Conservation (phyloP, 2,329 filamentous ascomycete genomes). For the Aureobasidium leucospermi region DNA sequence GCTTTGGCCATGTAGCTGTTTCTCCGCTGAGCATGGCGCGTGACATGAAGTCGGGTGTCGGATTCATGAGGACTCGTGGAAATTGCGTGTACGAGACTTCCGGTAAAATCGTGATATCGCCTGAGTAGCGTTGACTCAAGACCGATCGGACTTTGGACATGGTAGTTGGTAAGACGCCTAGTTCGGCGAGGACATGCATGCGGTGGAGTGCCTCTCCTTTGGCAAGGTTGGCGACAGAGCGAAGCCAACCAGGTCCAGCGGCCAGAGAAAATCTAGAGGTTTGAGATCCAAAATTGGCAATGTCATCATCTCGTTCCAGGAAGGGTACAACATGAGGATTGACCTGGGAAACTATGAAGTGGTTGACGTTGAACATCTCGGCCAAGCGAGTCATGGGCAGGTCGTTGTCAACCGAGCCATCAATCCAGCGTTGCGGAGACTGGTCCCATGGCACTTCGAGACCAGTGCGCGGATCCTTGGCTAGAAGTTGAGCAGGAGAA, state of each 20-base stretch:
- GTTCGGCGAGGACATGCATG: constrained; percentile 70
- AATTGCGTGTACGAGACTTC: constrained; percentile 68
- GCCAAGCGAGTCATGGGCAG: constrained; percentile 82
- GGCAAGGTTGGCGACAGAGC: constrained; percentile 62
- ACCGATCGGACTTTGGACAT: constrained; percentile 64
- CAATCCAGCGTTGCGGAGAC: constrained; percentile 78
- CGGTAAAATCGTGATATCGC: constrained; percentile 89
- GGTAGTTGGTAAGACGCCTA: constrained; percentile 72
- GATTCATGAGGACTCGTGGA: constrained; percentile 72
- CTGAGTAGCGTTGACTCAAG: constrained; percentile 83
- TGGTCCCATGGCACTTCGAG: constrained; percentile 77
- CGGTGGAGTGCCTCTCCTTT: constrained; percentile 75
- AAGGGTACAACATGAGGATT: constrained; percentile 93
- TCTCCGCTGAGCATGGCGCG: constrained; percentile 71
- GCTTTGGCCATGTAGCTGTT: constrained; percentile 82
- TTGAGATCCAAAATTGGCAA: constrained; percentile 23
- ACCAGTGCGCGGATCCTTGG: constrained; percentile 77
- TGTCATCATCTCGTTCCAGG: constrained; percentile 60
- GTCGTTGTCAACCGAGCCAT: constrained; percentile 92
- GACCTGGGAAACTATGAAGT: constrained; percentile 95
- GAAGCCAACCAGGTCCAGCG: constrained; percentile 52
- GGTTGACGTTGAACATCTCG: constrained; percentile 97
- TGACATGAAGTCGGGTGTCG: constrained; percentile 78
- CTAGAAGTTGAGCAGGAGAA: constrained; percentile 66
- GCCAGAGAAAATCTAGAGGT: constrained; percentile 28